A percentile compares a stretch with the other conserved stretches of the same genome.
These are phyloP conservation scores for Claviceps cyperi DNA, from an alignment of 2,329 filamentous ascomycete species.

Conservation along the genomic window DNA sequence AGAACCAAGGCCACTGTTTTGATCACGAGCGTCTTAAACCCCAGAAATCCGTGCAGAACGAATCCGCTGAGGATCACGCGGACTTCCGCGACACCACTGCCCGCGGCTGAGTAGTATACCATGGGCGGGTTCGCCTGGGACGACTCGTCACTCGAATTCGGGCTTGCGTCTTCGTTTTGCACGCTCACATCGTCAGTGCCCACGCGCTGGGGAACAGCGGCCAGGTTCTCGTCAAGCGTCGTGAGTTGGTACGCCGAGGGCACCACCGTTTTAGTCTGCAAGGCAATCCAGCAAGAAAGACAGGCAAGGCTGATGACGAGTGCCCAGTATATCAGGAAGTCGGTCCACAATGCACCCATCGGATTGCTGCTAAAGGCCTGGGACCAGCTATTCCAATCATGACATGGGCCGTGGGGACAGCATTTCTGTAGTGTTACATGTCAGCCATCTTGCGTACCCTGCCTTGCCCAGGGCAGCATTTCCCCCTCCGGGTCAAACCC, in stretches of 20 bases:
- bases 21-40: conserved; percentile 70
- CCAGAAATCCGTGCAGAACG: conserved; percentile 88
- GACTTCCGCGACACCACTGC: conserved; percentile 92
- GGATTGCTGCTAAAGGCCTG: conserved; percentile 30
- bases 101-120: conserved; percentile 91
- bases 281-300: conserved; percentile 62
- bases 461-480: background rate
- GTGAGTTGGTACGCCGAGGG: conserved; percentile 76
- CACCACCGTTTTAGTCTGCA: conserved; percentile 87
- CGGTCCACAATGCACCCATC: conserved; percentile 45
- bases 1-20: conserved; percentile 75
- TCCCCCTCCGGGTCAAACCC: background rate
- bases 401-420: conserved; percentile 41
- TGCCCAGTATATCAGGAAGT: conserved; percentile 62
- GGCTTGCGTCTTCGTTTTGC: conserved; percentile 31
- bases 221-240: conserved; percentile 87
- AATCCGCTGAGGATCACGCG: conserved; percentile 97
- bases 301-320: conserved; percentile 57
- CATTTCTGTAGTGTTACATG: conserved; percentile 25
- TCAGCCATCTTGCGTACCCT: background rate
- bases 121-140: conserved; percentile 45
- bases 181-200: conserved; percentile 30
- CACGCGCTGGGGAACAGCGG: conserved; percentile 34
- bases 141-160: conserved; percentile 23
- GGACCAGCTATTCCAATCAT: conserved; percentile 43